Percentiles rank a stretch among this genome's conserved stretches.
phyloP scores from a whole-genome alignment of 306 rosid genomes.

The Mimosa pudica region DNA sequence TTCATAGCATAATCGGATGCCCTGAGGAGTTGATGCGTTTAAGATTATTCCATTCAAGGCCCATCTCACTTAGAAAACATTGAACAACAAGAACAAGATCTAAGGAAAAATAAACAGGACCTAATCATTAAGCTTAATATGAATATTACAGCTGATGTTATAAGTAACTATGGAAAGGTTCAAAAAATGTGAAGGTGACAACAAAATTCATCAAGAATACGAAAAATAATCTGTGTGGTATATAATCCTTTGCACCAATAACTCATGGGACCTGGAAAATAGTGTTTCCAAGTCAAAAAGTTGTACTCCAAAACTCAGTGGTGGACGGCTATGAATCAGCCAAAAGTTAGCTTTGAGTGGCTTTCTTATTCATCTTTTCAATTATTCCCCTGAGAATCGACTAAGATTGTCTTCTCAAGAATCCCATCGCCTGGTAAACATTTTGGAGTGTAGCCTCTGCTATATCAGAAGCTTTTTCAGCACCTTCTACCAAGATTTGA shows the following conservation, averaged over 20 bases:
- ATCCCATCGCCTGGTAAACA: slow-evolving; percentile 95
- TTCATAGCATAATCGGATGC: background rate
- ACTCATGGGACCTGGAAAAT: slow-evolving; percentile 37
- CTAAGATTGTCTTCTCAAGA: slow-evolving; percentile 58
- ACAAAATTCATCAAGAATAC: background rate
- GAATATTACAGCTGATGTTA: slow-evolving; percentile 4
- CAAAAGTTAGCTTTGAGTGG: slow-evolving; percentile 49
- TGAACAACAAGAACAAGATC: background rate
- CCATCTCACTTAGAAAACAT: background rate
- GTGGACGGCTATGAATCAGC: slow-evolving; percentile 40
- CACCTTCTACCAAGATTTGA: slow-evolving; percentile 80
- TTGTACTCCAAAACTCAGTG: slow-evolving; percentile 42
- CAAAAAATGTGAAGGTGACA: slow-evolving; percentile 31
- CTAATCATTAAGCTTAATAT: background rate
- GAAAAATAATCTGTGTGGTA: slow-evolving; percentile 17
- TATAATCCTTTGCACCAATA: slow-evolving; percentile 32
- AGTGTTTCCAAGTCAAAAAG: slow-evolving; percentile 41
- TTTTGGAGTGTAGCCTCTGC: slow-evolving; percentile 75
- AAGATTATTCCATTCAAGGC: background rate
- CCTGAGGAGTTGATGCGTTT: background rate
- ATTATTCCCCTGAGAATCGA: slow-evolving; percentile 33
- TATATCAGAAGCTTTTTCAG: slow-evolving; percentile 72
- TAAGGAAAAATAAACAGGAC: slow-evolving; percentile 1
- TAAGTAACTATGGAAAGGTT: slow-evolving; percentile 28
- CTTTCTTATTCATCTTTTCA: slow-evolving; percentile 39